Base-by-base conservation (phyloP, 306 rosid species). In the Clitoria ternatea region DNA sequence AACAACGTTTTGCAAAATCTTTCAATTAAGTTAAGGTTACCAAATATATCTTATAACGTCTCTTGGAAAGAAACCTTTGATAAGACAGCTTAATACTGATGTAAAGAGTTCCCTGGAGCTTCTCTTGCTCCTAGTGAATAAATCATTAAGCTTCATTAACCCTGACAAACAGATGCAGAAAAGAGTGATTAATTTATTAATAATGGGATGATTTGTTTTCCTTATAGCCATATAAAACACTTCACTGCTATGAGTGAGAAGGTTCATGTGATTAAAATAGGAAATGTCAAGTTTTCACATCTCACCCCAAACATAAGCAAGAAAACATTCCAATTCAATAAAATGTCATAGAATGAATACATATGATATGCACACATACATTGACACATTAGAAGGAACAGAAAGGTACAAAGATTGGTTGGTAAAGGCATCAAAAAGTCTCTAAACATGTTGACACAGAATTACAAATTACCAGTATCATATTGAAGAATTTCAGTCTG, bases 31-130 rank as follows among this genome's bases (percentile, higher is more conserved):
- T 72, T 78, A 70, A 75, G 27, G 53, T 53, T 10, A 52, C 67
- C 72, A 37, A 45, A 43, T 60, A 74, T 85, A 92, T 92, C 89
- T 93, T 82, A 93, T 83, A 33, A 90, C 97, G 55, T 94, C 95
- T 75, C 92, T 78, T n/a, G 97, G 96, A 75, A 87, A 87, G 87
- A 94, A 94, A 61, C 93, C 98, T 78, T 87, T 86, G 17, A 82
- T 73, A 67, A 90, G 87, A 80, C 71, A 65, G 43, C 77, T 81
- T 65, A 72, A 73, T 63, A 86, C 20, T 43, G 78, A 82, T 48
- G 62, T 48, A 57, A 76, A 79, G 61, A 75, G 79, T 37, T 86
- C 77, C 7, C 68, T 59, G 97, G 97, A 87, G 96, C 96, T 83
- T 66, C 73, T 66, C 60, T 70, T 87, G 94, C 94, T 84, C 94